phyloP scores from a whole-genome alignment of 768 basidiomycete species.

The Tulasnella calospora region DNA sequence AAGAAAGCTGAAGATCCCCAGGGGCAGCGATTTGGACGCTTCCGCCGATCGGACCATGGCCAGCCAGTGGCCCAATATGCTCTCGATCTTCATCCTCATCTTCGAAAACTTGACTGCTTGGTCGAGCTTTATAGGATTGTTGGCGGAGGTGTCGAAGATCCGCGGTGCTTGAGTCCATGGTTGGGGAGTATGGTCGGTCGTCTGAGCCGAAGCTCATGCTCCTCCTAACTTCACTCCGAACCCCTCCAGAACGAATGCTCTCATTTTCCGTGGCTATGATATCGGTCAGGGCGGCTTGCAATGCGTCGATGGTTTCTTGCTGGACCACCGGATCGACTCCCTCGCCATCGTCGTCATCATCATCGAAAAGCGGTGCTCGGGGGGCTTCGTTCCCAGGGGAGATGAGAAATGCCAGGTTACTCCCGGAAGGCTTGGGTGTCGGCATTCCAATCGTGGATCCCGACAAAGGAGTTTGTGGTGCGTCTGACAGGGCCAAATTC shows the following conservation, averaged over 20 bases:
- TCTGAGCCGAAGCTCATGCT: slow-evolving; percentile 14
- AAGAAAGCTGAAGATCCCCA: slow-evolving; percentile 81
- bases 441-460: neutral
- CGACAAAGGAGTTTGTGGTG: neutral
- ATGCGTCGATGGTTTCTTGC: slow-evolving; percentile 86
- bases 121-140: neutral
- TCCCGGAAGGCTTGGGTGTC: slow-evolving; percentile 10
- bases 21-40: slow-evolving; percentile 76
- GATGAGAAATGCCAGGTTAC: slow-evolving; percentile 77
- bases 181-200: neutral
- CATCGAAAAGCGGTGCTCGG: slow-evolving; percentile 74
- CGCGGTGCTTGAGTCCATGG: slow-evolving; percentile 29
- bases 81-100: slow-evolving; percentile 46
- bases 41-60: slow-evolving; percentile 36
- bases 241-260: slow-evolving; percentile 1
- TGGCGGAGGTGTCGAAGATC: slow-evolving; percentile 40
- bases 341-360: slow-evolving; percentile 63
- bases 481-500: neutral
- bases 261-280: slow-evolving; percentile 81
- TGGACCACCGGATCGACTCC: slow-evolving; percentile 53
- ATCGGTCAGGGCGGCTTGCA: slow-evolving; percentile 91
- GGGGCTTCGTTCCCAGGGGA: slow-evolving; percentile 51
- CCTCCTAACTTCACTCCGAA: neutral
- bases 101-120: slow-evolving; percentile 30
- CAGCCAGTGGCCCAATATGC: slow-evolving; percentile 41